Evolutionary conservation across 768 basidiomycete species (phyloP), one percentile per base, ranked within the genome.

Genomic region (Suillus discolor): DNA sequence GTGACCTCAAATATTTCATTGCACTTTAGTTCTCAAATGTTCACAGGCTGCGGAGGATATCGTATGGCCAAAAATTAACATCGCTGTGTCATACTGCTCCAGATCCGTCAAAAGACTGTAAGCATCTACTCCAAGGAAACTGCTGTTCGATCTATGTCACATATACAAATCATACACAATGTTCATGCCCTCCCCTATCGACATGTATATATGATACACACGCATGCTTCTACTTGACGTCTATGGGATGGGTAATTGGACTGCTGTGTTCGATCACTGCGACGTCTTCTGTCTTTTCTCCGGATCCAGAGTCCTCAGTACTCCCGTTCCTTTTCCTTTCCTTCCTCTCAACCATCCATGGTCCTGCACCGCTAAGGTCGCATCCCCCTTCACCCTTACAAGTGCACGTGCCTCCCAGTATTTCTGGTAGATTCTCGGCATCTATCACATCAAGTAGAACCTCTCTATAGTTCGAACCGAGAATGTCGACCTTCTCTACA

Each of bases 391-490:
- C 73, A 38, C 78, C 79, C 11, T 72, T 75, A 73, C 92, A 93
- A 8, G 80, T 84, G 72, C 91, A 93, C 13, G 78, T 82, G 25
- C 92, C 91, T 18, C 91, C 91, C 18, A 92, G 79, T 18, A 74
- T 71, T 23, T 72, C 73, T 5, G 92, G 91, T 31, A 93, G 79
- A 68, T 85, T 84, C 62, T 91, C 89, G 4, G 81, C 84, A 68
- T 89, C 86, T 59, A 92, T 77, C 41, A 89, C 73, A 31, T 85
- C 81, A 28, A 90, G 80, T 42, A 93, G 79, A 25, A 80, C 80
- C 0, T 82, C 74, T 66, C 80, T 73, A 74, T 91, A 91, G 72
- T 91, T 80, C 61, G 80, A 75, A 36, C 90, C 89, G 25, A 91
- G 75, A 20, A 93, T 83, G 62, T 86, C 82, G 59, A 93, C 81